Evolutionary conservation across 2,329 filamentous ascomycete species (phyloP), one percentile per base, ranked within the genome.

Genomic region (Cladosporium sp.): DNA sequence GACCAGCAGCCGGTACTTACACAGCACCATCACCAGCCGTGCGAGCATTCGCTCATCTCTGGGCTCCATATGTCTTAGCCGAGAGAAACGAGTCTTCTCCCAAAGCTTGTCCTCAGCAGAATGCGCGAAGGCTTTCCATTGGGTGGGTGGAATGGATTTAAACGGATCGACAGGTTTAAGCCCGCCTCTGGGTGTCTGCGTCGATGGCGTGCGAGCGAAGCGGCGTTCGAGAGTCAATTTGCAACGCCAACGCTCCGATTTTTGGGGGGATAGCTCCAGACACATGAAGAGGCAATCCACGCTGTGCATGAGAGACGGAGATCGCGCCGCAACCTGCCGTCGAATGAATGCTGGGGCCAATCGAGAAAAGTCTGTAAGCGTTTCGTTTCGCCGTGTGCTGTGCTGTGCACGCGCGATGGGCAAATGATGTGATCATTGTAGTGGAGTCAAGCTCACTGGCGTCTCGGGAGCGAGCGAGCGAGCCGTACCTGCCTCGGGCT

Each of bases 21-120:
- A 59, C 23, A 26, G 23, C 23, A 46, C 33, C 40, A 46, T 18
- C 23, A 46, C 59, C 52, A 56, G 61, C 61, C 61, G 33, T 56
- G 61, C 33, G 44, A 63, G 46, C 21, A 62, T 29, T 50, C 28
- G 46, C 26, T 33, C 33, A 52, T 26, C 35, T 29, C 46, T 55
- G 55, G 61, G 61, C 61, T 55, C 61, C 61, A 63, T 63, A 63
- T 63, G 60, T 40, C 61, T 56, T 63, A 63, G 61, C 61, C 50
- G 61, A 44, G 35, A 63, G 16, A n/a, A 16, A 55, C 55, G 55
- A 52, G 12, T 52, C 49, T 56, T 44, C 23, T n/a, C 26, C 12
- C 18, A 18, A 52, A 44, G 50, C 61, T 56, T 63, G 50, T 44
- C 11, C 33, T 26, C 35, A 28, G 33, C 33, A 31, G 35, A 28